A percentile compares a stretch with the other conserved stretches of the same genome.
These are phyloP conservation scores for Biscogniauxia marginata DNA, from an alignment of 2,329 filamentous ascomycete genomes.

Conservation along the genomic window DNA sequence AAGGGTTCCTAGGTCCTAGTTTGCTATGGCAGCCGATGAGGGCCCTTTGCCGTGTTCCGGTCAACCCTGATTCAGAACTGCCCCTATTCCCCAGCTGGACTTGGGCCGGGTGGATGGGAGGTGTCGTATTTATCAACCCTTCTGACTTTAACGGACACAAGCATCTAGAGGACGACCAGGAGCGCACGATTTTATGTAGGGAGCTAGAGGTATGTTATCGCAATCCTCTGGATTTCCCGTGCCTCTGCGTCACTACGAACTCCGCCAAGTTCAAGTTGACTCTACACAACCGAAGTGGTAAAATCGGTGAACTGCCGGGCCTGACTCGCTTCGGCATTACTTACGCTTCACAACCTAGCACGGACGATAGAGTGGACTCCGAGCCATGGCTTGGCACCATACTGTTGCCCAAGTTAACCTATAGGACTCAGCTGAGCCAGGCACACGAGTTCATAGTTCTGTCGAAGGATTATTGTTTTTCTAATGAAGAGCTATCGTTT, in stretches of 20 bases:
- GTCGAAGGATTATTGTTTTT: constrained; percentile 6
- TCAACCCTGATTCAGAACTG: neutral
- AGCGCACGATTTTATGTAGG: neutral
- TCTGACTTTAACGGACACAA: constrained; percentile 1
- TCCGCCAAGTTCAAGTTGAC: constrained; percentile 1
- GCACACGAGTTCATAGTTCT: constrained; percentile 8
- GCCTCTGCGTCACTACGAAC: neutral
- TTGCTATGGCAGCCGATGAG: constrained; percentile 4
- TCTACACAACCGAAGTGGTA: neutral
- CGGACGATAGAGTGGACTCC: neutral
- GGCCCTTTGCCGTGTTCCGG: neutral
- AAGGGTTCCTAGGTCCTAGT: neutral
- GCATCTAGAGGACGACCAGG: neutral
- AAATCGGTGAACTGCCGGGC: neutral
- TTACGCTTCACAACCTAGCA: neutral
- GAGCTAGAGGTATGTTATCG: neutral
- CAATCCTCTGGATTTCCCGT: neutral
- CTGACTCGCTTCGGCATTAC: constrained; percentile 2
- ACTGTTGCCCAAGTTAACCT: constrained; percentile 1
- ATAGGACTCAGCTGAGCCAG: neutral
- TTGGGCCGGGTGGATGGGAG: constrained; percentile 6
- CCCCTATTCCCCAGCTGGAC: constrained; percentile 6
- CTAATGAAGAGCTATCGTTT: constrained; percentile 1
- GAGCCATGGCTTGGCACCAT: constrained; percentile 7
- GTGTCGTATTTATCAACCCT: constrained; percentile 1